Conservation (phyloP, 805 yeast species). For the Blastobotrys terrestris region DNA sequence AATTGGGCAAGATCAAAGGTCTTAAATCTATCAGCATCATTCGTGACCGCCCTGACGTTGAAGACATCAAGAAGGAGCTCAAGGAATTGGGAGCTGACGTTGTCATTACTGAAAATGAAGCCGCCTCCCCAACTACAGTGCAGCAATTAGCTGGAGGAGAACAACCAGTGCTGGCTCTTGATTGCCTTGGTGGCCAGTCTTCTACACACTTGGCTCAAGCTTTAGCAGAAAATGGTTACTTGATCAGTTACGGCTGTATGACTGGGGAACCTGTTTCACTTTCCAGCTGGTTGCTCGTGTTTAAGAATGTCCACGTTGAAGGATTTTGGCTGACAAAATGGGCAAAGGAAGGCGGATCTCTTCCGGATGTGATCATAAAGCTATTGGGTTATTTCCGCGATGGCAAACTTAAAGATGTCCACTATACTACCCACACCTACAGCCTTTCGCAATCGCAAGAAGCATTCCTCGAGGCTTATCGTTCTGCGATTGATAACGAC, state of each 20-base stretch:
- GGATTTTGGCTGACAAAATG: conserved; percentile 91
- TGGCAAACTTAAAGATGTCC: conserved; percentile 26
- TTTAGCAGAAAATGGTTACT: conserved; percentile 63
- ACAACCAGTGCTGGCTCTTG: conserved; percentile 71
- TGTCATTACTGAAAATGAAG: conserved; percentile 85
- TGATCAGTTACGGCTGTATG: conserved; percentile 97
- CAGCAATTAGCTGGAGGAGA: conserved; percentile 42
- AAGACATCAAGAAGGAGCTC: conserved; percentile 52
- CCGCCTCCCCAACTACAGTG: conserved; percentile 58
- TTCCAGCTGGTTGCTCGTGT: conserved; percentile 84
- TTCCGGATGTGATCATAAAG: neutral
- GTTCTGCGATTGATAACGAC: neutral
- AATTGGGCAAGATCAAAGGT: conserved; percentile 73
- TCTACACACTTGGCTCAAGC: conserved; percentile 79
- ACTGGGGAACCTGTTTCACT: conserved; percentile 86
- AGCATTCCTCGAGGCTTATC: neutral
- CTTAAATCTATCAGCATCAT: conserved; percentile 80
- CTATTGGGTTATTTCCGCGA: neutral
- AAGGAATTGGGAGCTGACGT: conserved; percentile 70
- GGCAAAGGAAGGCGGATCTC: conserved; percentile 32
- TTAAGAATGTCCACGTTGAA: conserved; percentile 75
- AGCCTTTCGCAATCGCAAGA: neutral
- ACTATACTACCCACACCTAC: neutral
- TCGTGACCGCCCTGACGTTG: conserved; percentile 75
- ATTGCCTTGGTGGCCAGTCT: conserved; percentile 89